phyloP scores from a whole-genome alignment of 2,329 filamentous ascomycete genomes.

The Microdochium nivale region DNA sequence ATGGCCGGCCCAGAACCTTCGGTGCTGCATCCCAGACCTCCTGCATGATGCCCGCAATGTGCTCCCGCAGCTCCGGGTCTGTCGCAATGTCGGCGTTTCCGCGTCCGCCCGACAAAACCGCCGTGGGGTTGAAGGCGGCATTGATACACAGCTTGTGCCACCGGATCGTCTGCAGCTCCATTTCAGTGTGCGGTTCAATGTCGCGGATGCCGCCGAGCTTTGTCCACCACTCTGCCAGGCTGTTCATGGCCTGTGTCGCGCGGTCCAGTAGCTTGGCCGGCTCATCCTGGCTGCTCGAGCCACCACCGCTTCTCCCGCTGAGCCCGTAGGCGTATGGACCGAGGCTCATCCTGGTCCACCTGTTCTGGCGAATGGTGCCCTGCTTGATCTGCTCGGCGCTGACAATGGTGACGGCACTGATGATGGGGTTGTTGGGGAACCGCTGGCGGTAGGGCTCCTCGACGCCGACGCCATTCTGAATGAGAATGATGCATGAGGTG shows the following conservation, averaged over 20 bases:
- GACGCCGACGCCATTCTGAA: conserved; percentile 65
- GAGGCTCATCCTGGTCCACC: conserved; percentile 65
- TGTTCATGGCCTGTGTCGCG: conserved; percentile 33
- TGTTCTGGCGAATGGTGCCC: conserved; percentile 59
- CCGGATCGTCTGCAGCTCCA: conserved; percentile 59
- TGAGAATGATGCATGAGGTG: conserved; percentile 52
- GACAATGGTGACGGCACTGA: conserved; percentile 62
- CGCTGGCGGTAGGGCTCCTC: conserved; percentile 56
- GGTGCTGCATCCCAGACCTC: conserved; percentile 60
- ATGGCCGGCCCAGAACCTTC: conserved; percentile 49
- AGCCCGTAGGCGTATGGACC: conserved; percentile 53
- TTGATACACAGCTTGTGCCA: conserved; percentile 77
- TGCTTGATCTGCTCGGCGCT: conserved; percentile 57
- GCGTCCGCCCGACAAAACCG: conserved; percentile 55
- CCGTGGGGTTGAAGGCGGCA: conserved; percentile 64
- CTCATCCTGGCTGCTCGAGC: conserved; percentile 7
- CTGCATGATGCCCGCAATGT: conserved; percentile 58
- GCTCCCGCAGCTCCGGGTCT: conserved; percentile 52
- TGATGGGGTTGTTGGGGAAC: conserved; percentile 51
- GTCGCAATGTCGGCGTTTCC: conserved; percentile 58
- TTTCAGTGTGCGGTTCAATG: conserved; percentile 54
- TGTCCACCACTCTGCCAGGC: conserved; percentile 45
- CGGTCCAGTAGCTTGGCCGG: conserved; percentile 20
- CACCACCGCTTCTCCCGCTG: conserved; percentile 14
- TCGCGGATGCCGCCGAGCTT: conserved; percentile 54